Evolutionary conservation across 2,329 filamentous ascomycete species (phyloP).

Genomic region (Xylaria sp.): DNA sequence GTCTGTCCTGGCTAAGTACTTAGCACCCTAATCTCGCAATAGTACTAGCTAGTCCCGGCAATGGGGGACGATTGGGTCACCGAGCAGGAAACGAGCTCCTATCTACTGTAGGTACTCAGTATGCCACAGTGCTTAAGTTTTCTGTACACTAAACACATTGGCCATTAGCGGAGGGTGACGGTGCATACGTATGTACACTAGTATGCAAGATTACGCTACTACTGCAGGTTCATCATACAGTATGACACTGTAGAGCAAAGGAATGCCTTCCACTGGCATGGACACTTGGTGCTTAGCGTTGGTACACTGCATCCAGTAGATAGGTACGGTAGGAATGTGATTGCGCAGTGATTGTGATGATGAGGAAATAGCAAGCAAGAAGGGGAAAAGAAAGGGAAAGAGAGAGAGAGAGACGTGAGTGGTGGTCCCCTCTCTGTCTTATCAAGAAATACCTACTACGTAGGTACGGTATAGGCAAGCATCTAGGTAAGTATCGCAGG

Average conservation of each 20-base stretch:
- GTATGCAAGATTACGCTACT: constrained; percentile 36
- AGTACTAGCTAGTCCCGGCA: constrained; percentile 25
- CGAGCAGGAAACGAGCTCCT: too few species aligned
- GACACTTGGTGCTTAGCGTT: not conserved
- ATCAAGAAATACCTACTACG: too few species aligned
- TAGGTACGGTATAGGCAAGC: too few species aligned
- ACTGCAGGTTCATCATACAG: constrained; percentile 34
- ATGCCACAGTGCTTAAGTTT: constrained; percentile 9
- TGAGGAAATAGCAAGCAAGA: not conserved
- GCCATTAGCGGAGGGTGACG: constrained; percentile 18
- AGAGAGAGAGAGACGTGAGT: not conserved
- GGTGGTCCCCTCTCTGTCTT: constrained; percentile 3
- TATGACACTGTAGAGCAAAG: not conserved
- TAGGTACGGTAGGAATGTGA: not conserved
- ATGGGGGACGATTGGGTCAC: constrained; percentile 28
- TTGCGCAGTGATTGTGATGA: not conserved
- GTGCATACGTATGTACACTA: too few species aligned
- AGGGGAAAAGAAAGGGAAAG: not conserved
- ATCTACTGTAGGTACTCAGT: too few species aligned
- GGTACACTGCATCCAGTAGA: too few species aligned
- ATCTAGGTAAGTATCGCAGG: constrained; percentile 5
- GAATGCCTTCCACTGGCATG: not conserved
- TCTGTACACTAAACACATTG: not conserved
- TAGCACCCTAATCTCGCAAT: constrained; percentile 6
- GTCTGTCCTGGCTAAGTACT: not conserved